A percentile compares a stretch with the other conserved stretches of the same genome.
Evolutionary conservation across 441 rosid genomes (phyloP).

Genomic region (Brassica balearica): DNA sequence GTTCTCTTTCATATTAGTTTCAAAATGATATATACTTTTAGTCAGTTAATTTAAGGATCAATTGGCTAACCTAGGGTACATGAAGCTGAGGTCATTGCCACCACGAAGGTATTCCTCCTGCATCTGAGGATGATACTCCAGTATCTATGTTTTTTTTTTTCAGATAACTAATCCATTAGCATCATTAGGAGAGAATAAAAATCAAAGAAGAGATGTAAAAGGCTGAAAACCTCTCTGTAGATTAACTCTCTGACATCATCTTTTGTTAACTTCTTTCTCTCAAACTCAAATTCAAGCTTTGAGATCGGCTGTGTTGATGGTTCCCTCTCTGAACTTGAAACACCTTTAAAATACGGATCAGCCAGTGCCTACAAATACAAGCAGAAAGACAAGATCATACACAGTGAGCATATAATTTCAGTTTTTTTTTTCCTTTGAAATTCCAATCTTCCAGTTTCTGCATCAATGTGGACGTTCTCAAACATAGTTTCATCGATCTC

Average conservation of each 20-base stretch:
- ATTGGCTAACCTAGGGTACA: constrained; percentile 83
- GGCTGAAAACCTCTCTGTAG: constrained; percentile 74
- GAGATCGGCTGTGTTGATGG: constrained; percentile 86
- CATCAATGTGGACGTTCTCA: background rate
- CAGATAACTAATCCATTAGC: constrained; percentile 31
- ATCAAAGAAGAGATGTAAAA: constrained; percentile 32
- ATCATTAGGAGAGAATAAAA: constrained; percentile 12
- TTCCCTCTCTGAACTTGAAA: constrained; percentile 82
- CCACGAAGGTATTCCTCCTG: constrained; percentile 88
- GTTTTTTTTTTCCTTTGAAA: background rate
- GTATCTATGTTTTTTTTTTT: constrained; percentile 59
- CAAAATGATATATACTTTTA: background rate
- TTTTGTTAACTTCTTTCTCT: constrained; percentile 80
- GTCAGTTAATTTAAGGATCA: background rate
- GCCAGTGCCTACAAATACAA: constrained; percentile 68
- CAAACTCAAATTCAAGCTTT: constrained; percentile 93
- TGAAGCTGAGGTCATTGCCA: constrained; percentile 86
- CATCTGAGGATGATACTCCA: constrained; percentile 98
- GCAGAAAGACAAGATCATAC: background rate
- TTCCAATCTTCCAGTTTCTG: background rate
- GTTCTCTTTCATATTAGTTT: constrained; percentile 11
- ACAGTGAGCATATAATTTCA: background rate
- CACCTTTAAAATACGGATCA: constrained; percentile 79
- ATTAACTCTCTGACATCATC: constrained; percentile 93
- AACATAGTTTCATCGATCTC: background rate